A percentile compares a stretch with the other conserved stretches of the same genome.
phyloP scores from a whole-genome alignment of 2,329 filamentous ascomycete species.

The Aspergillus carbonarius region DNA sequence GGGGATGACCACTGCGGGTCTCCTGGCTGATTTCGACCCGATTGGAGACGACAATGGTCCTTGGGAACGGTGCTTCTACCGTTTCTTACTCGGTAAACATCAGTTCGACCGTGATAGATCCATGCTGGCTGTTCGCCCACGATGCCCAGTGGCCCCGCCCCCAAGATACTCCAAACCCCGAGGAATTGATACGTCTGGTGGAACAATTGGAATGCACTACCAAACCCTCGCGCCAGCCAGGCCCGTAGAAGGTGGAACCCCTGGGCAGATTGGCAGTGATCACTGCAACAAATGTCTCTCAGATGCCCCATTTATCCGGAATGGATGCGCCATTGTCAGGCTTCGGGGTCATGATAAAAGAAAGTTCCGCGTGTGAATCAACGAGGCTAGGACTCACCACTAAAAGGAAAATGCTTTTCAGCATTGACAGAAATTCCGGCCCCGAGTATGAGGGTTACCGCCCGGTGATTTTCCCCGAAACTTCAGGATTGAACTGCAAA shows the following conservation, averaged over 20 bases:
- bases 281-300: slow-evolving; percentile 43
- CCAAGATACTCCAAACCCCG: slow-evolving; percentile 19
- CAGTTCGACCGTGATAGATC: slow-evolving; percentile 38
- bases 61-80: slow-evolving; percentile 17
- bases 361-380: neutral
- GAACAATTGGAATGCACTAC: slow-evolving; percentile 39
- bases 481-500: slow-evolving; percentile 52
- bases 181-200: slow-evolving; percentile 42
- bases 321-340: slow-evolving; percentile 32
- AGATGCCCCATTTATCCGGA: slow-evolving; percentile 38
- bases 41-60: slow-evolving; percentile 43
- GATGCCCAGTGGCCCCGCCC: slow-evolving; percentile 31
- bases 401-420: slow-evolving; percentile 52
- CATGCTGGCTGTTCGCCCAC: slow-evolving; percentile 31
- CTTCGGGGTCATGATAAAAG: slow-evolving; percentile 18
- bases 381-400: slow-evolving; percentile 25
- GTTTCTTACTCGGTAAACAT: slow-evolving; percentile 48
- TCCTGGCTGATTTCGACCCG: slow-evolving; percentile 40
- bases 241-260: slow-evolving; percentile 44
- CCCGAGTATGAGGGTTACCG: slow-evolving; percentile 52
- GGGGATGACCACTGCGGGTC: neutral
- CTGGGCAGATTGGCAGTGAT: slow-evolving; percentile 39
- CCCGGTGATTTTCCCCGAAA: slow-evolving; percentile 50
- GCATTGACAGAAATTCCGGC: slow-evolving; percentile 53
- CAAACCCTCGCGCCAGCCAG: slow-evolving; percentile 40